Evolutionary conservation across 192 early-diverging fungal species (phyloP).

Genomic region (Linnemannia hyalina): DNA sequence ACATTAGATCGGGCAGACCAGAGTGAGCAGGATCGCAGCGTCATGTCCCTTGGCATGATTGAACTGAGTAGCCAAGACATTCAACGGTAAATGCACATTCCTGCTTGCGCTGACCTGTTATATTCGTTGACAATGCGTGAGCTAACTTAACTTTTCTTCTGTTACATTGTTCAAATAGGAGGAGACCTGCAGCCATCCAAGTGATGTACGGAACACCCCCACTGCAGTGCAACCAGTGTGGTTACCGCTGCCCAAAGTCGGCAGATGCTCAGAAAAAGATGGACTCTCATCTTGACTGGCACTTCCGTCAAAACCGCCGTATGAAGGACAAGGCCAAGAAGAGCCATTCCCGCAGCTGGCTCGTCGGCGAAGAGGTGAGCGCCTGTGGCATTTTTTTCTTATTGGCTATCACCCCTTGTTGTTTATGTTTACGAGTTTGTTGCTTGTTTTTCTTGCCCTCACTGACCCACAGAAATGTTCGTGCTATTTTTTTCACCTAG

Average conservation of each 20-base stretch:
- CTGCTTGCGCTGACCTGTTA: background rate
- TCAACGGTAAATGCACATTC: conserved; percentile 49
- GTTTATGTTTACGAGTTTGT: background rate
- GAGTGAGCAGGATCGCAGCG: conserved; percentile 37
- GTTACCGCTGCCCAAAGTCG: conserved; percentile 79
- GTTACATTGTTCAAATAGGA: conserved; percentile 43
- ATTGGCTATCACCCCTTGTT: no score
- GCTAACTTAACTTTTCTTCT: conserved; percentile 14
- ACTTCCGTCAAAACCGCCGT: conserved; percentile 94
- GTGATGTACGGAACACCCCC: conserved; percentile 82
- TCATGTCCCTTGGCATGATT: conserved; percentile 56
- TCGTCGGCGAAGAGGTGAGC: conserved; percentile 73
- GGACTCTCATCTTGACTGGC: conserved; percentile 93
- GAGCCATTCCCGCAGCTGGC: conserved; percentile 91
- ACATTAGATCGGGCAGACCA: conserved; percentile 16
- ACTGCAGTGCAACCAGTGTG: conserved; percentile 94
- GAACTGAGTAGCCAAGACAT: conserved; percentile 65
- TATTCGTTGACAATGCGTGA: background rate
- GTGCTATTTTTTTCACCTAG: conserved; percentile 8
- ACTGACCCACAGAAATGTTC: background rate
- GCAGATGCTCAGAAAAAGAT: conserved; percentile 79
- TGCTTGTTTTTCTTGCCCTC: conserved; percentile 2
- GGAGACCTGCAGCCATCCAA: conserved; percentile 67
- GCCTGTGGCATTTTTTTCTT: background rate
- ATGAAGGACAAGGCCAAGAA: conserved; percentile 86